phyloP scores from a whole-genome alignment of 1,284 basidiomycete species.

The Moesziomyces aphidis region DNA sequence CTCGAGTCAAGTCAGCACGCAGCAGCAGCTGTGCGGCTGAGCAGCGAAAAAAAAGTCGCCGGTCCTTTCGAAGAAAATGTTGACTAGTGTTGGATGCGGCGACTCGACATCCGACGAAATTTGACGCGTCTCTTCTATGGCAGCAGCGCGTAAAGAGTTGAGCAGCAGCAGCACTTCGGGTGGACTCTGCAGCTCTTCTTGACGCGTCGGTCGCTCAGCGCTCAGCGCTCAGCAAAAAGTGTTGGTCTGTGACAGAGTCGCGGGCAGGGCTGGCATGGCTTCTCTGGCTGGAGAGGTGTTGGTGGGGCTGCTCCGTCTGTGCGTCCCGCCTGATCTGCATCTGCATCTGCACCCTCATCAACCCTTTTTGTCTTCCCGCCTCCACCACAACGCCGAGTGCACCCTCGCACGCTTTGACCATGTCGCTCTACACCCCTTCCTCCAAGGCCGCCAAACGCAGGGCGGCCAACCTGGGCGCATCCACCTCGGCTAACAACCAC shows the following conservation, averaged over 20 bases:
- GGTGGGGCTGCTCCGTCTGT: neutral
- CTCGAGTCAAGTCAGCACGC: conserved; percentile 30
- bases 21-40: conserved; percentile 5
- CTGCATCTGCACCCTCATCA: neutral
- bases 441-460: conserved; percentile 44
- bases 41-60: conserved; percentile 1
- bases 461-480: conserved; percentile 31
- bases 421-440: conserved; percentile 56
- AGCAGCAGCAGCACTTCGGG: neutral
- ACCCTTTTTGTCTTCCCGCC: neutral
- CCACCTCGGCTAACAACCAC: conserved; percentile 27
- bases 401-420: neutral
- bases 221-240: neutral
- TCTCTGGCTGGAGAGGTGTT: neutral
- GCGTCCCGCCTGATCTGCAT: neutral
- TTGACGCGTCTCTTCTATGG: neutral
- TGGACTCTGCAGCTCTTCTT: no score
- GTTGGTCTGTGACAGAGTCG: neutral
- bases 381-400: conserved; percentile 1
- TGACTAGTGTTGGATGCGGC: no score
- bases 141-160: neutral
- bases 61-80: neutral
- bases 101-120: no score
- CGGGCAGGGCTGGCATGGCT: no score
- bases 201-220: neutral